Conservation (phyloP, 306 rosid genomes). For the Cucumis cinereus region DNA sequence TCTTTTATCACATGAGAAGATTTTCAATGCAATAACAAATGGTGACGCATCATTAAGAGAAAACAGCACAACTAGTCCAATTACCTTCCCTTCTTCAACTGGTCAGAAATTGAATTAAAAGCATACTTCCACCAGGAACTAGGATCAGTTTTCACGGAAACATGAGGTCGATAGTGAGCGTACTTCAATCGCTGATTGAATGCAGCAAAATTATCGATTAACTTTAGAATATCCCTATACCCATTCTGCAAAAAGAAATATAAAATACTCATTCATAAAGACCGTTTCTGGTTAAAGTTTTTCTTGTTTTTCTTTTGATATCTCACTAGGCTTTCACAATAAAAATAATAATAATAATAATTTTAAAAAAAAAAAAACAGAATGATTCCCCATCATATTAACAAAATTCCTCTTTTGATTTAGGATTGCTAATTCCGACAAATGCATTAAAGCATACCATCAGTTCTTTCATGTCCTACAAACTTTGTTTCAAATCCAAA, state of each 20-base stretch:
- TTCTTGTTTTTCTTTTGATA: neutral
- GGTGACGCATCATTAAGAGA: neutral
- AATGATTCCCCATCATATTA: neutral
- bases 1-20: neutral
- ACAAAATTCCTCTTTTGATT: neutral
- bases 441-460: neutral
- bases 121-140: conserved; percentile 93
- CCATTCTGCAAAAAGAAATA: conserved; percentile 56
- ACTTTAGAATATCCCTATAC: conserved; percentile 61
- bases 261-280: neutral
- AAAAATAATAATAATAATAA: neutral
- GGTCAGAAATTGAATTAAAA: conserved; percentile 69
- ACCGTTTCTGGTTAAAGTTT: neutral
- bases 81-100: conserved; percentile 91
- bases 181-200: conserved; percentile 84
- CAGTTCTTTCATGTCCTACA: neutral
- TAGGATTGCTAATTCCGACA: neutral
- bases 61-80: neutral
- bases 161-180: conserved; percentile 84
- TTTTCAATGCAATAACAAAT: neutral
- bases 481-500: conserved; percentile 2
- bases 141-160: conserved; percentile 59
- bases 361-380: neutral
- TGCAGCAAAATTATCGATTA: conserved; percentile 87
- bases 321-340: neutral